A percentile compares a stretch with the other conserved stretches of the same genome.
These are phyloP conservation scores for Xerocomus subilludens DNA, from an alignment of 1,284 basidiomycete genomes.

Conservation along the genomic window DNA sequence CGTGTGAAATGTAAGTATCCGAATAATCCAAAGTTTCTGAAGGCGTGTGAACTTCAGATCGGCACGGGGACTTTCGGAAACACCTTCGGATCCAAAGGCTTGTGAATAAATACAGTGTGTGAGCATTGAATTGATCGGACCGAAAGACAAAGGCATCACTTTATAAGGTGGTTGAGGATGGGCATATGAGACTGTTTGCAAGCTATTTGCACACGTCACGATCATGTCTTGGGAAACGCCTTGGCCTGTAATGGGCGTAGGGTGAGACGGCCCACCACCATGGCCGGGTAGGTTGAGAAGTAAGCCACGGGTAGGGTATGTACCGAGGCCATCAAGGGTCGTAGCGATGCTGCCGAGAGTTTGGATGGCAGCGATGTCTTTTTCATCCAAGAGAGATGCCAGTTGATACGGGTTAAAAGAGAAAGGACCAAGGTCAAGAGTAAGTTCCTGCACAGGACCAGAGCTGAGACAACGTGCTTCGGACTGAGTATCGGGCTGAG, in stretches of 20 bases:
- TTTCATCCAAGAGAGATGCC: constrained; percentile 91
- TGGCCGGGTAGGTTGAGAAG: constrained; percentile 4
- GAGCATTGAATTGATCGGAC: no score
- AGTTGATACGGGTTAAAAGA: constrained; percentile 78
- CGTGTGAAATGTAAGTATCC: no score
- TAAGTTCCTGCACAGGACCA: constrained; percentile 66
- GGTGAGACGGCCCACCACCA: constrained; percentile 29
- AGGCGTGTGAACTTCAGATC: no score
- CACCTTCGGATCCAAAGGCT: no score
- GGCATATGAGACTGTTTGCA: constrained; percentile 41
- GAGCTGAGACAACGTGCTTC: constrained; percentile 36
- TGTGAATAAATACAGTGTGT: no score
- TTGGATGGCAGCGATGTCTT: constrained; percentile 75
- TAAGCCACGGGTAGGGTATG: constrained; percentile 70
- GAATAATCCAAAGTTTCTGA: no score
- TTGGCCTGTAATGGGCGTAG: constrained; percentile 52
- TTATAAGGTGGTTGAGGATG: constrained; percentile 52
- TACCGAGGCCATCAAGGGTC: constrained; percentile 81
- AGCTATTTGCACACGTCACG: constrained; percentile 30
- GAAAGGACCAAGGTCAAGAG: constrained; percentile 79
- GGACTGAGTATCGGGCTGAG: constrained; percentile 10
- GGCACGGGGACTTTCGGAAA: no score
- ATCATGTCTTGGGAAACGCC: constrained; percentile 60
- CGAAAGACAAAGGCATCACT: no score
- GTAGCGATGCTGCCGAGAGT: constrained; percentile 79